phyloP scores from a whole-genome alignment of 805 yeast species.

The Metschnikowia corniflorae region DNA sequence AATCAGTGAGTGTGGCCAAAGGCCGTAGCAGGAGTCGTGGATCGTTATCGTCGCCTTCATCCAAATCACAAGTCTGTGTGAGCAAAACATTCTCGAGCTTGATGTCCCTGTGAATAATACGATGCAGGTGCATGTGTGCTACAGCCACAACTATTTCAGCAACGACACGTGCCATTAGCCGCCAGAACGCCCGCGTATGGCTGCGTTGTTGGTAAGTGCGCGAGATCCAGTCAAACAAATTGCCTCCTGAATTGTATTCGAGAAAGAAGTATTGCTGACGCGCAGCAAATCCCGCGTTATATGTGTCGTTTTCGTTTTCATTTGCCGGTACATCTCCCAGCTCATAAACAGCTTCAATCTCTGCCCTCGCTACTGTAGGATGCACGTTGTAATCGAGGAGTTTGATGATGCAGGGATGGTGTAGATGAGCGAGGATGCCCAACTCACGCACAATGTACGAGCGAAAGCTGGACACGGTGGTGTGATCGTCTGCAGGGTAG shows the following conservation, averaged over 20 bases:
- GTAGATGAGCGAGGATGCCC: conserved; percentile 50
- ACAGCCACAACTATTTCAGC: conserved; percentile 71
- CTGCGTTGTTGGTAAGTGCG: conserved; percentile 23
- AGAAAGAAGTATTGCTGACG: conserved; percentile 51
- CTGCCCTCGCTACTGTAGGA: conserved; percentile 23
- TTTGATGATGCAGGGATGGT: conserved; percentile 69
- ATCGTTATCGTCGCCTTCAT: not conserved
- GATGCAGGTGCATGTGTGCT: conserved; percentile 58
- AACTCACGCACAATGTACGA: conserved; percentile 58
- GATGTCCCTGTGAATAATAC: conserved; percentile 85
- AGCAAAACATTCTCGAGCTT: conserved; percentile 82
- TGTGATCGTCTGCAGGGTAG: conserved; percentile 30
- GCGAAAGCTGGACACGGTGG: conserved; percentile 29
- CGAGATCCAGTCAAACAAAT: conserved; percentile 58
- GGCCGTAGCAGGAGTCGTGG: conserved; percentile 18
- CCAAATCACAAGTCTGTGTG: conserved; percentile 23
- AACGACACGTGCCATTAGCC: conserved; percentile 57
- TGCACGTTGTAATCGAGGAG: conserved; percentile 50
- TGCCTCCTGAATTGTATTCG: conserved; percentile 84
- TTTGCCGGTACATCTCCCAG: not conserved
- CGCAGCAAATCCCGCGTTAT: conserved; percentile 12
- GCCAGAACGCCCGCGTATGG: conserved; percentile 33
- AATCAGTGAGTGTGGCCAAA: conserved; percentile 70
- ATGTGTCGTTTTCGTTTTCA: not conserved
- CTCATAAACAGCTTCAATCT: conserved; percentile 18